Evolutionary conservation across 805 yeast species (phyloP), one percentile per base, ranked within the genome.

Genomic region (Candida sonorensis): DNA sequence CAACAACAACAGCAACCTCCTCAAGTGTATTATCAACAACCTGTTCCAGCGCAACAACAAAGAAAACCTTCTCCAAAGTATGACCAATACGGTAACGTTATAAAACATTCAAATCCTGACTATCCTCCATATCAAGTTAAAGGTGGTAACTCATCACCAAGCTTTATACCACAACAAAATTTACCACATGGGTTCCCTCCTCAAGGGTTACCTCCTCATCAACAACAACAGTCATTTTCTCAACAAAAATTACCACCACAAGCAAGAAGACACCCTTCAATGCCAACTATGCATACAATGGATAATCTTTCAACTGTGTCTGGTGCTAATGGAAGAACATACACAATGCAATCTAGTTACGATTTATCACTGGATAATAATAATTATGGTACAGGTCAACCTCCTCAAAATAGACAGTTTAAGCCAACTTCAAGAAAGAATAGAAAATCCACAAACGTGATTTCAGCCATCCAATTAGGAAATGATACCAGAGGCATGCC

Each of bases 401-500:
- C 44, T 37, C 40, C 34, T 35, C 22, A 44, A 24, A 40, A 37
- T 28, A 45, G 57, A 29, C 56, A 48, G 13, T 60, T 59, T 36
- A 59, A 57, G 35, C 63, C 66, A 23, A 61, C 72, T n/a, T 59
- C 66, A 4, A 54, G 72, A 42, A 67, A 67, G 49, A 63, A 63
- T 36, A 55, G 73, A 40, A 64, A 62, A 38, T 64, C 70, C 1
- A 51, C 63, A 2, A 41, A 52, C 4, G 45, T 58, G 40, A 51
- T 64, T 26, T 36, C 46, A 6, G 50, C 45, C 17, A 38, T 44
- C 10, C 32, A 39, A 19, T 29, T 44, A n/a, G 51, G 50, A 10
- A 46, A 42, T 24, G 55, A 53, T 23, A 43, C 46, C 17, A 40
- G 56, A 13, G 57, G 58, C 15, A 44, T 47, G 48, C 55, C 55